phyloP scores from a whole-genome alignment of 164 flowering plant species.

The Annona squamosa region DNA sequence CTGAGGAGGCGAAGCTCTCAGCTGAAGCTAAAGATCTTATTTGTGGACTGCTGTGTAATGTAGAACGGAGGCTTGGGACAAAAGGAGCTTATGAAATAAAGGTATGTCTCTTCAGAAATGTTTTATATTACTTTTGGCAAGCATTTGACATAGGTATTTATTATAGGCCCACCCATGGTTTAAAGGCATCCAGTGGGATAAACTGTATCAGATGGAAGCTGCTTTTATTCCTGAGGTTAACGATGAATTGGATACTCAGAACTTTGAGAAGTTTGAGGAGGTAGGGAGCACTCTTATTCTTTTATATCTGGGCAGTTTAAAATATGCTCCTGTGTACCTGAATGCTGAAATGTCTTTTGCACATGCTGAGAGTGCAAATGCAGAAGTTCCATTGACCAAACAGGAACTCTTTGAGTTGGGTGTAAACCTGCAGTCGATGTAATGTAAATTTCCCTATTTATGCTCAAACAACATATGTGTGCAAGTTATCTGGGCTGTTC shows the following conservation, averaged over 20 bases:
- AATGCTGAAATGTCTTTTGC: not conserved
- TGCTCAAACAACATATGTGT: not conserved
- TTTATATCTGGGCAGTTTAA: not conserved
- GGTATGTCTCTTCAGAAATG: constrained; percentile 10
- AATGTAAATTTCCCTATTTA: not conserved
- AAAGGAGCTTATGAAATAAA: constrained; percentile 59
- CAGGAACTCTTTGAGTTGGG: not conserved
- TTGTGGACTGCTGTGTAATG: constrained; percentile 53
- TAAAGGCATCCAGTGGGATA: constrained; percentile 33
- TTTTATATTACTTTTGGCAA: not conserved
- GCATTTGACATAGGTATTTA: constrained; percentile 7
- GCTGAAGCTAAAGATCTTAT: constrained; percentile 61
- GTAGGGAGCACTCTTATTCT: constrained; percentile 9
- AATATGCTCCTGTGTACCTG: not conserved
- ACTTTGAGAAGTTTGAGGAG: constrained; percentile 41
- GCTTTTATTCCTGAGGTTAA: constrained; percentile 42
- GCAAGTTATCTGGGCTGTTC: not conserved
- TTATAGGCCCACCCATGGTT: constrained; percentile 35
- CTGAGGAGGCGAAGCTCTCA: constrained; percentile 61
- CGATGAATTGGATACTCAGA: constrained; percentile 38
- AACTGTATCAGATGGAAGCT: constrained; percentile 37
- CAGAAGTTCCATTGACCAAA: not conserved
- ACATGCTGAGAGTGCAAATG: not conserved
- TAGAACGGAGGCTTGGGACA: constrained; percentile 57
- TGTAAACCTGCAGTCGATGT: not conserved